These are phyloP conservation scores for Moniliella sp. DNA, from an alignment of 1,284 basidiomycete species.

Conservation along the genomic window DNA sequence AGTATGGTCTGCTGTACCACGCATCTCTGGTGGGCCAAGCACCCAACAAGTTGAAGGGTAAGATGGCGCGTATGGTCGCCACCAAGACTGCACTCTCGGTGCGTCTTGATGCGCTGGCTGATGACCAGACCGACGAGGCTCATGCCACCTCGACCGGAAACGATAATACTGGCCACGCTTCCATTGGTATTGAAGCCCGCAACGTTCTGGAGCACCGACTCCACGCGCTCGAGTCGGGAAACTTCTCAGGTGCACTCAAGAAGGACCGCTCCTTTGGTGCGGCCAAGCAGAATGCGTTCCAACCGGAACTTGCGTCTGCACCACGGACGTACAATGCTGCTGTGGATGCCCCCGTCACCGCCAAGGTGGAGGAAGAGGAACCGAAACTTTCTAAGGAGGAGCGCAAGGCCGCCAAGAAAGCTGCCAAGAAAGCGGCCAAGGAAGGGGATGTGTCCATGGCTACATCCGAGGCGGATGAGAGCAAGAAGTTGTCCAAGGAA, in stretches of 20 bases:
- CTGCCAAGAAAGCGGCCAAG: conserved; percentile 8
- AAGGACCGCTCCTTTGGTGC: conserved; percentile 45
- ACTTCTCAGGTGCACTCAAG: background rate
- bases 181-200: conserved; percentile 76
- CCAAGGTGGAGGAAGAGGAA: conserved; percentile 4
- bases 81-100: conserved; percentile 89
- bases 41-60: conserved; percentile 91
- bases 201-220: conserved; percentile 83
- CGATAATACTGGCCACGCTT: conserved; percentile 56
- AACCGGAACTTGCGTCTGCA: too few relatives aligned
- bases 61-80: conserved; percentile 99
- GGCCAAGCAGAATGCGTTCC: conserved; percentile 2
- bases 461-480: conserved; percentile 16
- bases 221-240: background rate
- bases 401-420: conserved; percentile 16
- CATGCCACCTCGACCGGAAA: conserved; percentile 37
- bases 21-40: conserved; percentile 71
- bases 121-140: too few relatives aligned
- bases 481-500: conserved; percentile 5
- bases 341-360: conserved; percentile 34
- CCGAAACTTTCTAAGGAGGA: conserved; percentile 16
- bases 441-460: conserved; percentile 34
- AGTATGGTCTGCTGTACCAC: conserved; percentile 50
- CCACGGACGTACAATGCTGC: conserved; percentile 42
- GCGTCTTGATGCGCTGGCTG: conserved; percentile 83